These are phyloP conservation scores for Falciphora oryzae DNA, from an alignment of 2,329 filamentous ascomycete species.

Conservation along the genomic window DNA sequence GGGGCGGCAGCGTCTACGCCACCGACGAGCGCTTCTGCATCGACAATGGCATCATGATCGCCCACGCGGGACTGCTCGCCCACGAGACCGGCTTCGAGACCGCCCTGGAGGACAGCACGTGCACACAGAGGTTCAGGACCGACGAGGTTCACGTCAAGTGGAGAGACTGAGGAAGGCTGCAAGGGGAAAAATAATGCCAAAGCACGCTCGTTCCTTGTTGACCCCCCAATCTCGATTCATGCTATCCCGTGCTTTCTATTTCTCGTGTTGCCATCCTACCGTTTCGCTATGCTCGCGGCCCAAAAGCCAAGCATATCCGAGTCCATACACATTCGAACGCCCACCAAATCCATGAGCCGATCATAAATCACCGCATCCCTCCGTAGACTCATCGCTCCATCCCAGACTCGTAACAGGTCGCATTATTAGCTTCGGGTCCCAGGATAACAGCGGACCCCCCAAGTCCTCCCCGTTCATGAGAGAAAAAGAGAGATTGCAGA, in stretches of 20 bases:
- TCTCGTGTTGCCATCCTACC: neutral
- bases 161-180: conserved; percentile 53
- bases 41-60: conserved; percentile 99
- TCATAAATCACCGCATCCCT: neutral
- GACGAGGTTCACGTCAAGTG: conserved; percentile 77
- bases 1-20: conserved; percentile 85
- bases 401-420: neutral
- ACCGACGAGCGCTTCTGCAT: conserved; percentile 98
- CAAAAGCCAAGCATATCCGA: neutral
- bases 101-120: conserved; percentile 72
- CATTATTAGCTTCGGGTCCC: neutral
- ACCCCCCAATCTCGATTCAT: neutral
- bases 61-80: conserved; percentile 84
- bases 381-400: neutral
- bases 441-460: neutral
- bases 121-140: conserved; percentile 76
- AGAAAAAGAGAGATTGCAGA: neutral
- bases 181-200: neutral
- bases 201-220: neutral
- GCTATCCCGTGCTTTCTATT: neutral
- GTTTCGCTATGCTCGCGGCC: neutral
- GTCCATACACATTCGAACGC: neutral
- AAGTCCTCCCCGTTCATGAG: neutral
- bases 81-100: conserved; percentile 77
- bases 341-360: neutral